These are phyloP conservation scores for Allomyces macrogynus DNA, from an alignment of 192 early-diverging fungal genomes.

Conservation along the genomic window DNA sequence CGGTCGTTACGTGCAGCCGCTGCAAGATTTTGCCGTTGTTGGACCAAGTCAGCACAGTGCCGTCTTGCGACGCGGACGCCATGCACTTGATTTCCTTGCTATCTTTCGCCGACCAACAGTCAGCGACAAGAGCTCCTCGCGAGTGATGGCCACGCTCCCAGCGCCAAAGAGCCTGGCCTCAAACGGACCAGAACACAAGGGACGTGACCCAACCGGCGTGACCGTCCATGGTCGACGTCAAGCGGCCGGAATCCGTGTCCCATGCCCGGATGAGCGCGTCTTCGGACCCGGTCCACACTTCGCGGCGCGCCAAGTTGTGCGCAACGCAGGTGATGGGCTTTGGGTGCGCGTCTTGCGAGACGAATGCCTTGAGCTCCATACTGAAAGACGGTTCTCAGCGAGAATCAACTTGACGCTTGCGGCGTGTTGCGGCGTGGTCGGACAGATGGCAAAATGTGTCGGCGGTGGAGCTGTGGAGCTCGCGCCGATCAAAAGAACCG, in stretches of 20 bases:
- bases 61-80: conserved; percentile 32
- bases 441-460: too few species aligned
- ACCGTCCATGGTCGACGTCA: conserved; percentile 14
- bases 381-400: too few species aligned
- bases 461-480: too few species aligned
- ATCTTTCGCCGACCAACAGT: not conserved
- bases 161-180: not conserved
- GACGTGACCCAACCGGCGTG: conserved; percentile 33
- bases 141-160: too few species aligned
- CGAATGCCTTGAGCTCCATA: not conserved
- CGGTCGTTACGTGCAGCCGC: conserved; percentile 21
- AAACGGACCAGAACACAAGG: conserved; percentile 23
- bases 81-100: conserved; percentile 33
- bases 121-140: not conserved
- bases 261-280: conserved; percentile 28
- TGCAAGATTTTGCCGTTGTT: conserved; percentile 25
- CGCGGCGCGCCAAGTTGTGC: conserved; percentile 26
- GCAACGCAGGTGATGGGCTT: conserved; percentile 28
- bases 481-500: too few species aligned
- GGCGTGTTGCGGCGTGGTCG: too few species aligned
- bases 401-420: too few species aligned
- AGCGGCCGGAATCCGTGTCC: conserved; percentile 30
- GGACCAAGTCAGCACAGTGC: conserved; percentile 30
- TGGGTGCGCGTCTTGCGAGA: conserved; percentile 12
- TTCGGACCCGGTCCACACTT: conserved; percentile 24